Conservation (phyloP, 2,329 filamentous ascomycete genomes). For the Aspergillus sp. region DNA sequence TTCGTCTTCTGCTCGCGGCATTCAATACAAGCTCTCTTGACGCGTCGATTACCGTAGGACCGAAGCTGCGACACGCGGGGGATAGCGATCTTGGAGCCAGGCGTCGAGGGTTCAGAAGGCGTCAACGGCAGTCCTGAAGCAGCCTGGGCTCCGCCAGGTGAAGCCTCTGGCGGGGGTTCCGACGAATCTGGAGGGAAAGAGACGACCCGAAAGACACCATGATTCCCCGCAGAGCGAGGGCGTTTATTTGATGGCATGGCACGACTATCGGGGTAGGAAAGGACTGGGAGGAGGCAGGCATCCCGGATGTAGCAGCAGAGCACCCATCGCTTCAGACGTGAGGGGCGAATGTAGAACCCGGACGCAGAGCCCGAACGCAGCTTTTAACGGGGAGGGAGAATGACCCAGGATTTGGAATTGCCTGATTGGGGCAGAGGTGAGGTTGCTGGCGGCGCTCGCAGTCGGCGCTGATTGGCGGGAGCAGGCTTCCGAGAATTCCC, state of each 20-base stretch:
- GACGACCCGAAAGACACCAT: constrained; percentile 5
- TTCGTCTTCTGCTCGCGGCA: constrained; percentile 49
- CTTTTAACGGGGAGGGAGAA: not conserved
- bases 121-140: not conserved
- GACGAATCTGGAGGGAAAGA: not conserved
- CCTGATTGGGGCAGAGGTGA: not conserved
- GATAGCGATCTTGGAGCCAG: constrained; percentile 29
- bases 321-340: not conserved
- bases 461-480: not conserved
- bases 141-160: not conserved
- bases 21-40: constrained; percentile 44
- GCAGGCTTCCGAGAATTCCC: not conserved
- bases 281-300: not conserved
- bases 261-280: not conserved
- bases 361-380: too few species aligned
- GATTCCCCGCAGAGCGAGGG: constrained; percentile 1
- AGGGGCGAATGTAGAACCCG: not conserved
- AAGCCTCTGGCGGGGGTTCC: not conserved
- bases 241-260: constrained; percentile 6
- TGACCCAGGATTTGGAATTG: not conserved
- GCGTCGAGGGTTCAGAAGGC: not conserved
- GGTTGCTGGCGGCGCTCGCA: not conserved
- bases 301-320: not conserved
- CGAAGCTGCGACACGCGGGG: constrained; percentile 25
- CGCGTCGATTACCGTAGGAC: constrained; percentile 29